Conservation (phyloP, 2,329 filamentous ascomycete genomes). For the Ophiostoma piceae region DNA sequence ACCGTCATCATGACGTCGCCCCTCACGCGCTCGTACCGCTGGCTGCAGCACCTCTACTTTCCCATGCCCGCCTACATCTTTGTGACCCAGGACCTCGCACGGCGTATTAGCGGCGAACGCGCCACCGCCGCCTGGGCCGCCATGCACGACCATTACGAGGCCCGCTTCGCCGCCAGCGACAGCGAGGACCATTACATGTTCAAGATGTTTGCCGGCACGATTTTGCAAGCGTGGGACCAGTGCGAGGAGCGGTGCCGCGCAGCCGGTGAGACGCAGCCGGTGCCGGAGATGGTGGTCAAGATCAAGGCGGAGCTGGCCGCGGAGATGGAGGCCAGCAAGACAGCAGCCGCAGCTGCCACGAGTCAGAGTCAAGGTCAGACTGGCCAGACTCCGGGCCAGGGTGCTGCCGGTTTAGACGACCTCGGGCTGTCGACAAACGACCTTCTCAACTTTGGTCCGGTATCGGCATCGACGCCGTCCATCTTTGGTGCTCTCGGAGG, state of each 20-base stretch:
- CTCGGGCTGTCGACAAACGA: neutral
- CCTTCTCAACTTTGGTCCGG: neutral
- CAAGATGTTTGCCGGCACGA: slow-evolving; percentile 18
- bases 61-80: slow-evolving; percentile 41
- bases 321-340: neutral
- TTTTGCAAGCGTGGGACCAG: slow-evolving; percentile 23
- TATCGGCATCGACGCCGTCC: neutral
- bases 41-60: slow-evolving; percentile 36
- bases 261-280: slow-evolving; percentile 1
- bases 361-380: neutral
- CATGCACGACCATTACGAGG: slow-evolving; percentile 35
- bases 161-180: slow-evolving; percentile 13
- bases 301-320: slow-evolving; percentile 7
- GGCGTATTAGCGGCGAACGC: slow-evolving; percentile 28
- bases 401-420: neutral
- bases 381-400: neutral
- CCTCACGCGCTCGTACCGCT: slow-evolving; percentile 35
- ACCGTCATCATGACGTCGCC: slow-evolving; percentile 33
- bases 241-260: slow-evolving; percentile 13
- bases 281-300: slow-evolving; percentile 12
- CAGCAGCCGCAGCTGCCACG: neutral
- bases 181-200: slow-evolving; percentile 16
- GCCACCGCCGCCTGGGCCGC: slow-evolving; percentile 35
- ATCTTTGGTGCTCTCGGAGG: neutral
- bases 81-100: slow-evolving; percentile 35